Evolutionary conservation across 371 early-diverging fungal species (phyloP).

Genomic region (Coemansia sp.): DNA sequence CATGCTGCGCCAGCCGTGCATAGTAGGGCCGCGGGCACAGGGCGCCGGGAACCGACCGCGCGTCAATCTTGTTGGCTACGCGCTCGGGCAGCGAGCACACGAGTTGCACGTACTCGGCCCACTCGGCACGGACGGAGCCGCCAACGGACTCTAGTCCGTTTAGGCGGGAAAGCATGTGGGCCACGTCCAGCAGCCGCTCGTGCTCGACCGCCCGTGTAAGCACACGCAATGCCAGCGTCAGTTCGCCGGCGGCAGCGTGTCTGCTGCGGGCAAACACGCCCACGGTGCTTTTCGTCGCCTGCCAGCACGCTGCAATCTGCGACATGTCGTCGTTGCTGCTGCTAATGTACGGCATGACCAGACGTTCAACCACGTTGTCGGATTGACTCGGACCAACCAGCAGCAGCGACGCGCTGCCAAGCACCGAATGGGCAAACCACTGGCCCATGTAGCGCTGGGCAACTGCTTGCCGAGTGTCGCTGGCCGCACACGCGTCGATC

Average conservation of each 20-base stretch:
- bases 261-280: slow-evolving; percentile 5
- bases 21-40: slow-evolving; percentile 26
- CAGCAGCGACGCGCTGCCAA: slow-evolving; percentile 9
- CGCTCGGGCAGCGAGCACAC: slow-evolving; percentile 35
- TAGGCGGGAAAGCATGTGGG: background rate
- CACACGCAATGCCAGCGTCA: slow-evolving; percentile 14
- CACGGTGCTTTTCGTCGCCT: background rate
- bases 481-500: slow-evolving; percentile 1
- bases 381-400: background rate
- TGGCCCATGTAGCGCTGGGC: slow-evolving; percentile 13
- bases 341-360: slow-evolving; percentile 15
- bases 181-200: background rate
- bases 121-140: background rate
- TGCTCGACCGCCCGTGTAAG: slow-evolving; percentile 6
- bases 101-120: slow-evolving; percentile 30
- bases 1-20: slow-evolving; percentile 16
- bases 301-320: slow-evolving; percentile 4
- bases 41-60: slow-evolving; percentile 17
- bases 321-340: too few species aligned
- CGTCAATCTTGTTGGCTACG: slow-evolving; percentile 31
- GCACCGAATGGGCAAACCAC: slow-evolving; percentile 27
- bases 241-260: slow-evolving; percentile 2
- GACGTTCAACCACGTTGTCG: background rate
- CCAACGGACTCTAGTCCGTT: background rate
- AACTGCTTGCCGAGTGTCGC: background rate